A percentile compares a stretch with the other conserved stretches of the same genome.
Evolutionary conservation across 768 basidiomycete genomes (phyloP).

Genomic region (Mycena vitilis): DNA sequence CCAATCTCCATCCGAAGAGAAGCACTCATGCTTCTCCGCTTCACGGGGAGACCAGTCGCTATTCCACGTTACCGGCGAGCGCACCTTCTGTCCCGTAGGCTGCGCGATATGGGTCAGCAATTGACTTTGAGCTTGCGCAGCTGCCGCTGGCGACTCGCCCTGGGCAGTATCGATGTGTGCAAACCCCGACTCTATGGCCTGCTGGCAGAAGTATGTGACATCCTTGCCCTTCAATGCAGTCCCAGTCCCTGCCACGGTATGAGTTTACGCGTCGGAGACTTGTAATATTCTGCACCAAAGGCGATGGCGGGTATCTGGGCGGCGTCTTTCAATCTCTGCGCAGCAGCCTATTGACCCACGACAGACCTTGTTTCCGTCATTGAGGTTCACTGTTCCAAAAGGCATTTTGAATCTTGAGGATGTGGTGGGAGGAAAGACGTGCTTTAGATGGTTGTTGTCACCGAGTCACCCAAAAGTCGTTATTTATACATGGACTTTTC

Average conservation of each 20-base stretch:
- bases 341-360: background rate
- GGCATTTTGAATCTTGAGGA: constrained; percentile 9
- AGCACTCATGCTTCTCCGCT: too few species aligned
- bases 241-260: constrained; percentile 54
- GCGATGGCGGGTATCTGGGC: constrained; percentile 71
- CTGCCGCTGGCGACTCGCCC: constrained; percentile 44
- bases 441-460: too few species aligned
- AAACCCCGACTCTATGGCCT: constrained; percentile 71
- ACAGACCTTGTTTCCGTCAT: constrained; percentile 34
- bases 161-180: constrained; percentile 74
- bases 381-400: constrained; percentile 25
- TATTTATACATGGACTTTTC: too few species aligned
- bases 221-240: constrained; percentile 58
- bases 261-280: background rate
- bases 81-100: constrained; percentile 34
- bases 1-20: too few species aligned
- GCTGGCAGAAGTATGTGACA: constrained; percentile 63
- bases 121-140: background rate
- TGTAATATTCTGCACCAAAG: constrained; percentile 47
- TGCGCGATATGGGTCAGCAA: background rate
- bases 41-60: too few species aligned
- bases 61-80: background rate
- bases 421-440: too few species aligned
- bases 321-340: background rate
- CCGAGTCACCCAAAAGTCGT: too few species aligned